phyloP scores from a whole-genome alignment of 2,329 filamentous ascomycete species.

The Colletotrichum lini region DNA sequence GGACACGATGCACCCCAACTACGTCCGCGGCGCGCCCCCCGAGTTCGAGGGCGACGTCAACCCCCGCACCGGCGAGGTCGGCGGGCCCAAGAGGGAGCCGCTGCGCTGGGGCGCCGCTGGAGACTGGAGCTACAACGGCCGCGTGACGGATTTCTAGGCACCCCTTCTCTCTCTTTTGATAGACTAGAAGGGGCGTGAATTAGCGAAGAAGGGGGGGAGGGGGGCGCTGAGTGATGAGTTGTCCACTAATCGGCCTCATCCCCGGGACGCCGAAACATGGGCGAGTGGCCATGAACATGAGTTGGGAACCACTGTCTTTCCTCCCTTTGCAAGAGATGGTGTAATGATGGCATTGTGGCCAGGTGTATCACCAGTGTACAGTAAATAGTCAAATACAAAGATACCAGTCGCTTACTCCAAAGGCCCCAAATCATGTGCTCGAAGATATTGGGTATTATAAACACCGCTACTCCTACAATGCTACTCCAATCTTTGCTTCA shows the following conservation, averaged over 20 bases:
- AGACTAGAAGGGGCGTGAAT: too few relatives aligned
- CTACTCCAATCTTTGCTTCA: slow-evolving; percentile 7
- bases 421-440: not conserved
- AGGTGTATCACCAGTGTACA: slow-evolving; percentile 18
- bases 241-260: too few relatives aligned
- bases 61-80: slow-evolving; percentile 94
- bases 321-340: not conserved
- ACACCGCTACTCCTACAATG: slow-evolving; percentile 39
- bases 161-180: not conserved
- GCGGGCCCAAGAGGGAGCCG: slow-evolving; percentile 97
- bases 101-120: slow-evolving; percentile 84
- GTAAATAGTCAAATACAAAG: slow-evolving; percentile 4
- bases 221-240: not conserved
- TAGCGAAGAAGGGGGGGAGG: not conserved
- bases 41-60: slow-evolving; percentile 96
- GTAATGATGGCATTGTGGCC: not conserved
- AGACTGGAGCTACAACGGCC: slow-evolving; percentile 94
- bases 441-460: slow-evolving; percentile 41
- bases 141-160: slow-evolving; percentile 87
- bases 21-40: slow-evolving; percentile 83
- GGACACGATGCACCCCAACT: slow-evolving; percentile 72
- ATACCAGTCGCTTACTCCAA: slow-evolving; percentile 7
- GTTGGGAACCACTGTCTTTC: not conserved
- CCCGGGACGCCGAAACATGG: not conserved
- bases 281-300: not conserved